Base-by-base conservation (phyloP, 75 land plant genomes). In the Larix kaempferi region DNA sequence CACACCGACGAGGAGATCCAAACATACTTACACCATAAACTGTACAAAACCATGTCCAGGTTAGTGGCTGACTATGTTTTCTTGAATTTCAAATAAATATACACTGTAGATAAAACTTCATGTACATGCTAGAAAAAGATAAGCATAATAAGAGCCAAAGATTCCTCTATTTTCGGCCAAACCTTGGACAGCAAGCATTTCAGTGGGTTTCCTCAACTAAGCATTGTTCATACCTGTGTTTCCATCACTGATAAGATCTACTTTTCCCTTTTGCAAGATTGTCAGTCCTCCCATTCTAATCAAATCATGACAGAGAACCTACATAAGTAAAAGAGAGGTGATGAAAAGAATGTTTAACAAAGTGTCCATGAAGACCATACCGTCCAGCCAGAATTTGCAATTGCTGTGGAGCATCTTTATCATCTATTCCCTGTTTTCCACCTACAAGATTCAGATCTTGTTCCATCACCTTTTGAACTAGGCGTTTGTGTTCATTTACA, bases 1-100 rank as follows among this genome's bases (percentile, higher is more conserved):
- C 99, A 87, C 99, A 97, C 58, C 99, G 93, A 60, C 99, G 89
- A 39, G 99, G 98, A 29, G 99, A 92, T 56, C 99, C 99, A 81
- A 82, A 95, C 17, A 84, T 85, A 83, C 86, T 85, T 15, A 91
- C 94, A 35, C 83, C 77, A 62, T 77, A 52, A 33, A 91, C 99
- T 97, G 85, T 79, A 84, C 66, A 64, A 73, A 77, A 12, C 39
- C 22, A n/a, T 21, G n/a, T n/a, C 12, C 73, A 41, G 41, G 41
- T 41, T 44, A 69, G 52, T 69, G n/a, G 22, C 6, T 14, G n/a
- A 3, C 25, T 65, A 13, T 29, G 21, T 17, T 65, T 65, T 65
- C 41, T 41, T 69, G 73, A 12, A 41, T n/a, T 15, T 26, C 12
- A 73, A 58, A 6, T 21, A 58, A 33, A 57, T 27, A 23, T 19